Base-by-base conservation (phyloP, 208 protist species). In the Trypanosoma caninum region DNA sequence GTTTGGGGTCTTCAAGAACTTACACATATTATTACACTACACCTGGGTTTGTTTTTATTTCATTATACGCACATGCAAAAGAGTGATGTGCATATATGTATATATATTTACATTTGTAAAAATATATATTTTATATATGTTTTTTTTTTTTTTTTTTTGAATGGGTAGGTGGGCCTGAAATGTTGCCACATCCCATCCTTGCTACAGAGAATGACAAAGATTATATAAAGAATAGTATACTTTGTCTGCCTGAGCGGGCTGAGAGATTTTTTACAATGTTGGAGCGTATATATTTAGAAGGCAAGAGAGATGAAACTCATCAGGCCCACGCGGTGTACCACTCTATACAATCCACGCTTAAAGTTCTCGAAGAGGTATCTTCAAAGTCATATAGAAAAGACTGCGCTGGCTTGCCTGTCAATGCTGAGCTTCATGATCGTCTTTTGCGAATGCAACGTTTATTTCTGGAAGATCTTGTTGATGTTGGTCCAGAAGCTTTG, bases 161-260 rank as follows among this genome's bases (percentile, higher is more conserved):
- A 22, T 37, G 35, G 40, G 1, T 25, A 28, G 14, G 22, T 37
- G 27, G 33, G 14, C 30, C 22, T 14, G 25, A 23, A 58, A 93
- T 91, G 78, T 59, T 93, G 18, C 79, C 85, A 14, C 89, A 95
- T 65, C 89, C 89, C 23, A 86, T 95, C 59, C 72, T 95, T 38
- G 85, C 89, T n/a, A 82, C 82, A 3, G 80, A 93, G 65, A 85
- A 95, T 72, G 89, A 95, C 58, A 78, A 84, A 53, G 74, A 91
- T 20, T 92, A 85, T 48, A 78, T 95, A 4, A 71, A 82, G 23
- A 59, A 78, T 1, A 86, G 78, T 18, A 78, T 95, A 37, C 58
- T 83, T 10, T 60, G 58, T 27, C 50, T 95, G 10, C 83, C 83
- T 10, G 63, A 77, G 4, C 14, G 87, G 3, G 23, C 93, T 11